Evolutionary conservation across 345 rosid species (phyloP).

Genomic region (Pugionium dolabratum): DNA sequence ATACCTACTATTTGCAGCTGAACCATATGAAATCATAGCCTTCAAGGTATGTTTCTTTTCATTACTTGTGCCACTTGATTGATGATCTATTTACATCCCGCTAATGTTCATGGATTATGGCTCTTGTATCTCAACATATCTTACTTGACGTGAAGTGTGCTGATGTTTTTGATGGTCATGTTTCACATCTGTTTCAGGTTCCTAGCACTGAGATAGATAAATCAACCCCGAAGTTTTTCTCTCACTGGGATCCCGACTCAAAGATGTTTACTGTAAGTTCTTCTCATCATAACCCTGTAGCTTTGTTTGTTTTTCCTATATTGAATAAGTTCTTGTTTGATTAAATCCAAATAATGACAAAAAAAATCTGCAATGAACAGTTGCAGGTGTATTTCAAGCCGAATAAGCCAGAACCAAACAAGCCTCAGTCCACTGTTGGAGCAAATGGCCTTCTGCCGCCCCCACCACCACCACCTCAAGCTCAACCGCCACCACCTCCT

Average conservation of each 20-base stretch:
- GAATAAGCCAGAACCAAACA: slow-evolving; percentile 76
- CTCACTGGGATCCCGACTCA: slow-evolving; percentile 98
- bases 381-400: slow-evolving; percentile 85
- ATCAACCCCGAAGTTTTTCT: slow-evolving; percentile 94
- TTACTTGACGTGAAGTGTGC: background rate
- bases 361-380: slow-evolving; percentile 42
- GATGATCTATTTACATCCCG: slow-evolving; percentile 5
- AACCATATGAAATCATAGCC: slow-evolving; percentile 94
- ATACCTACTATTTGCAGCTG: slow-evolving; percentile 91
- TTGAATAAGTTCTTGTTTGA: background rate
- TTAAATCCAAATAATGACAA: background rate
- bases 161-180: slow-evolving; percentile 9
- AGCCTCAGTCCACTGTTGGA: slow-evolving; percentile 64
- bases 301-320: background rate
- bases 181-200: slow-evolving; percentile 53
- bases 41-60: slow-evolving; percentile 62
- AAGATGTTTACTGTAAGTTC: slow-evolving; percentile 93
- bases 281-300: slow-evolving; percentile 1
- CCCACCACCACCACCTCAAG: slow-evolving; percentile 65
- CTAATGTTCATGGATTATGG: background rate
- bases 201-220: slow-evolving; percentile 98
- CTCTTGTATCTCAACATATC: slow-evolving; percentile 13
- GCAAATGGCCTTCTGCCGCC: slow-evolving; percentile 65
- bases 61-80: background rate
- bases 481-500: slow-evolving; percentile 76